Base-by-base conservation (phyloP, 2,329 filamentous ascomycete species). In the Sporothrix brunneoviolacea region DNA sequence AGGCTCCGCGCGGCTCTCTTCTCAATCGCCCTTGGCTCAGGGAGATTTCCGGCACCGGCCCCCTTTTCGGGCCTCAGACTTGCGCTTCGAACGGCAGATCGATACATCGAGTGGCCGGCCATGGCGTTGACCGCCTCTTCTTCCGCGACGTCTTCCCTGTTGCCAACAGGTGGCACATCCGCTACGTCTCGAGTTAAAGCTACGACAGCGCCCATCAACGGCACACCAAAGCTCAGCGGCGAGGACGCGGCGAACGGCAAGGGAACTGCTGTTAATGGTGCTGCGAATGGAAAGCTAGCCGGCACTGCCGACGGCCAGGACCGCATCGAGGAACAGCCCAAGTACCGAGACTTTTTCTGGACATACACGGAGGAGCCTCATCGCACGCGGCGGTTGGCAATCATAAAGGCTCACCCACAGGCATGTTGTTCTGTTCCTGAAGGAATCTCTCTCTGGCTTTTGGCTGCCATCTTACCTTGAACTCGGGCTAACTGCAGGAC, bases 361-460 rank as follows among this genome's bases (percentile, higher is more conserved):
- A 95, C 93, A 36, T 97, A 98, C 66, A 96, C 93, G 9, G 93
- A 98, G 68, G 93, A 98, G 70, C 93, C 93, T 55, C 93, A 98
- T 70, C 82, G 90, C 59, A 93, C 91, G 28, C 78, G 93, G 60
- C 81, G 93, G 51, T 81, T 91, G 60, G 89, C 90, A 55, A 98
- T 98, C 62, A 97, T 98, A 70, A 97, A 96, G 73, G 91, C 91
- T 50, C 91, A 98, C 66, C 93, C 93, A 41, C 91, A 98, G 79
- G 90, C 91, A 72, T 18, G 65, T 57, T 33, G 3, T 28, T 19
- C 16, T 36, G 15, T 35, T 16, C 24, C 8, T 27, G 4, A 27
- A 35, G 45, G 22, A 30, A 49, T 40, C 15, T 27, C 24, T 19
- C 13, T 36, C 32, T 28, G 24, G 24, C n/a, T n/a, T n/a, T n/a